Percentiles rank a stretch among this genome's conserved stretches.
These are phyloP conservation scores for Dioscorea alata DNA, from an alignment of 106 monocot species.

Conservation along the genomic window DNA sequence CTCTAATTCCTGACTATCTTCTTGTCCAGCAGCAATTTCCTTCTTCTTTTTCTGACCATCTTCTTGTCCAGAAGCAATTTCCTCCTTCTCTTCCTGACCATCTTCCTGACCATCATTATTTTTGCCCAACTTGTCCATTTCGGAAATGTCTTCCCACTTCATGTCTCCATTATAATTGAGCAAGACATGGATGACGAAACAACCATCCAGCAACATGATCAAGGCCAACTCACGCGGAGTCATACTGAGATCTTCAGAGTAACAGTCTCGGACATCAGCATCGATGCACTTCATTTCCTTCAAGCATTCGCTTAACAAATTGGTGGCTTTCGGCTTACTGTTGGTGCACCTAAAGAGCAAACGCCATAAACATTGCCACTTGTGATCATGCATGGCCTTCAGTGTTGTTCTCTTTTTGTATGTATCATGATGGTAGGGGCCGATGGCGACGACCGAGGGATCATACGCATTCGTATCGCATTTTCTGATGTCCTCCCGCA, in stretches of 20 bases:
- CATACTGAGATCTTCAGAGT: background rate
- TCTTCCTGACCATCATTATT: no score
- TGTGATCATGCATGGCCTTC: background rate
- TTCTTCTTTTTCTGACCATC: no score
- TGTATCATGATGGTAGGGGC: conserved; percentile 8
- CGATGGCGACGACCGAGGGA: conserved; percentile 16
- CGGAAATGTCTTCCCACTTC: no score
- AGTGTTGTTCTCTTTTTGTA: background rate
- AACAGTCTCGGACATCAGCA: background rate
- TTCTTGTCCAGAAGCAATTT: no score
- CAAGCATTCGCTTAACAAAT: background rate
- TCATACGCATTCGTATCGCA: background rate
- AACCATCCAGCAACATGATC: conserved; percentile 14
- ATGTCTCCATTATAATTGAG: background rate
- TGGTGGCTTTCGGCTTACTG: no score
- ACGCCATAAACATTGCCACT: background rate
- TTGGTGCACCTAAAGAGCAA: background rate
- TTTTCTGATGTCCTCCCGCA: background rate
- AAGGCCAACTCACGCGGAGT: background rate
- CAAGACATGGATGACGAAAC: conserved; percentile 8
- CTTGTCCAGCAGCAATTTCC: background rate
- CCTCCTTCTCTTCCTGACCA: no score
- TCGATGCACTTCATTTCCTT: background rate
- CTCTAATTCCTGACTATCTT: no score
- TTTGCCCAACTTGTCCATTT: no score